Evolutionary conservation across 768 basidiomycete species (phyloP).

Genomic region (Collybia nuda): DNA sequence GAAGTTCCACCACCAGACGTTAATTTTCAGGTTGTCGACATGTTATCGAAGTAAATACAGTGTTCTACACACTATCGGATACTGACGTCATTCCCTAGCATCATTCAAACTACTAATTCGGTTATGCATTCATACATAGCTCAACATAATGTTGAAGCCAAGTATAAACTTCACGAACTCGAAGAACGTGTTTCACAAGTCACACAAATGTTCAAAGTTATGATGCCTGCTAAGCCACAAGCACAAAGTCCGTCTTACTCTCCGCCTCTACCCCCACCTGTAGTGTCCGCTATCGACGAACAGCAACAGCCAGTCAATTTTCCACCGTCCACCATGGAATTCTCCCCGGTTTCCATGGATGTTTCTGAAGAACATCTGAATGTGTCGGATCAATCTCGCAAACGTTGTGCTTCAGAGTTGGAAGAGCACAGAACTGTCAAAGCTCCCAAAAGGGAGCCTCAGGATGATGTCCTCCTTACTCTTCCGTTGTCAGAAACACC

Average conservation of each 20-base stretch:
- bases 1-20: conserved; percentile 16
- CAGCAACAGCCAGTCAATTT: conserved; percentile 15
- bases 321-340: conserved; percentile 10
- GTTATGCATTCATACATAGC: conserved; percentile 18
- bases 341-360: conserved; percentile 20
- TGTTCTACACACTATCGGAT: conserved; percentile 5
- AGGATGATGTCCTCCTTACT: conserved; percentile 38
- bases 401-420: conserved; percentile 42
- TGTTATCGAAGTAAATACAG: conserved; percentile 53
- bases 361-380: conserved; percentile 18
- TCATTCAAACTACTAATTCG: conserved; percentile 59
- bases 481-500: conserved; percentile 16
- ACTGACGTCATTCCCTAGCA: conserved; percentile 36
- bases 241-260: conserved; percentile 9
- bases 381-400: conserved; percentile 39
- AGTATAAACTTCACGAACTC: conserved; percentile 53
- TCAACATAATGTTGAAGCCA: conserved; percentile 42
- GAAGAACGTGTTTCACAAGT: conserved; percentile 53
- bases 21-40: conserved; percentile 38
- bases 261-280: conserved; percentile 11
- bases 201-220: conserved; percentile 49
- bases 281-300: conserved; percentile 9
- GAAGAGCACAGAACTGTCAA: conserved; percentile 43
- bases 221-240: conserved; percentile 24
- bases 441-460: conserved; percentile 47